Percentiles rank a stretch among this genome's conserved stretches.
Evolutionary conservation across 352 stramenopile species (phyloP).

Genomic region (Globisporangium ultimum): DNA sequence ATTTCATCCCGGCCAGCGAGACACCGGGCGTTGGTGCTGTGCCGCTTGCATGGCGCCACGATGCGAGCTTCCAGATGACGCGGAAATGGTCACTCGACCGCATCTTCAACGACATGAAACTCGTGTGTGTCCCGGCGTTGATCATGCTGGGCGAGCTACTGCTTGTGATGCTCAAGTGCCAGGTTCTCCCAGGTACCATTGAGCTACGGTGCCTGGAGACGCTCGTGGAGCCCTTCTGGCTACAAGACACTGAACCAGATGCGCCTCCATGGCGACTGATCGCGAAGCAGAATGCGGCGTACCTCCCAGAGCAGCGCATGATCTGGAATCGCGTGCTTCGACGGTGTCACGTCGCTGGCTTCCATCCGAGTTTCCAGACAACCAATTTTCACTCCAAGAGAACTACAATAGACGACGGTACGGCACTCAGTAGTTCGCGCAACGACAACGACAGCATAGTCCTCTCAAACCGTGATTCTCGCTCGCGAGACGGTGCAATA

Average conservation of each 20-base stretch:
- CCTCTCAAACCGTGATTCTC: neutral
- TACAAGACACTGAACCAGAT: constrained; percentile 14
- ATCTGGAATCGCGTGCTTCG: constrained; percentile 72
- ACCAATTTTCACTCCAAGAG: neutral
- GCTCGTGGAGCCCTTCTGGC: constrained; percentile 49
- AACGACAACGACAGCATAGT: neutral
- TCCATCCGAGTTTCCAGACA: constrained; percentile 19
- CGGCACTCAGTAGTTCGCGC: neutral
- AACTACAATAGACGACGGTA: neutral
- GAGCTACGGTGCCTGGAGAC: constrained; percentile 29
- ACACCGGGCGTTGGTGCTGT: neutral
- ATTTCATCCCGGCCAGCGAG: constrained; percentile 19
- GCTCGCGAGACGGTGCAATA: neutral
- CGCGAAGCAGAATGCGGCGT: neutral
- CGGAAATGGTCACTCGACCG: constrained; percentile 41
- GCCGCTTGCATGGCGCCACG: constrained; percentile 22
- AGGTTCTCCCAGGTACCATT: constrained; percentile 16
- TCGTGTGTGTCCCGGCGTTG: constrained; percentile 29
- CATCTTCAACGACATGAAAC: constrained; percentile 35
- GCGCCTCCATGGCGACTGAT: neutral
- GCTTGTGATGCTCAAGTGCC: constrained; percentile 38
- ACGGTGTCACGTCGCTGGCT: constrained; percentile 41
- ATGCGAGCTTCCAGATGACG: constrained; percentile 42
- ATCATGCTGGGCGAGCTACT: constrained; percentile 51
- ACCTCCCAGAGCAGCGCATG: constrained; percentile 32